These are phyloP conservation scores for Neurospora tetrasperma DNA, from an alignment of 495 filamentous ascomycete species.

Conservation along the genomic window DNA sequence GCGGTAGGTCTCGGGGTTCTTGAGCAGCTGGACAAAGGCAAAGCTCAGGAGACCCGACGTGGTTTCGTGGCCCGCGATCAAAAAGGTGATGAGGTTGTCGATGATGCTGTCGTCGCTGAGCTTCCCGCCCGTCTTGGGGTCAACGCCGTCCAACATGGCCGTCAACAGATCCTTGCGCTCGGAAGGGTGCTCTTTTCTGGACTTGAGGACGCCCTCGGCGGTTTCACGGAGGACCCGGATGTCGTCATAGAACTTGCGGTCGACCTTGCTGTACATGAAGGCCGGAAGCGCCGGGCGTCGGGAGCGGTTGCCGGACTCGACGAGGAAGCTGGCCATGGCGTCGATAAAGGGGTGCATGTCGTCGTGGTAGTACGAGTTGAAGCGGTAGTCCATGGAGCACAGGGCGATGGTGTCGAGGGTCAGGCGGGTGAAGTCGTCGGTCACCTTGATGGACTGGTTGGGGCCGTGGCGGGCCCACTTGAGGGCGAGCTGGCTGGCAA, in stretches of 20 bases:
- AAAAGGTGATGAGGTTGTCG: slow-evolving; percentile 65
- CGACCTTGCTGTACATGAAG: slow-evolving; percentile 40
- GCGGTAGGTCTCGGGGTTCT: slow-evolving; percentile 37
- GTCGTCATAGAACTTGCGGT: slow-evolving; percentile 47
- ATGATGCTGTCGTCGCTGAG: slow-evolving; percentile 52
- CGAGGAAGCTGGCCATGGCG: slow-evolving; percentile 52
- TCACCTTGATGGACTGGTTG: slow-evolving; percentile 42
- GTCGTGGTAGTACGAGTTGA: slow-evolving; percentile 65
- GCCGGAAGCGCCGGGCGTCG: slow-evolving; percentile 41
- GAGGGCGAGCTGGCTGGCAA: slow-evolving; percentile 56
- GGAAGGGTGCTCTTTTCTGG: slow-evolving; percentile 44
- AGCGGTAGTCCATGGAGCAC: slow-evolving; percentile 63
- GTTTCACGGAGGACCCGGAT: slow-evolving; percentile 45
- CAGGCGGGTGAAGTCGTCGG: slow-evolving; percentile 67
- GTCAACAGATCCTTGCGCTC: slow-evolving; percentile 60
- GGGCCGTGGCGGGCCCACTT: slow-evolving; percentile 65
- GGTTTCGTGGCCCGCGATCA: slow-evolving; percentile 68
- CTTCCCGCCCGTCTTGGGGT: slow-evolving; percentile 54
- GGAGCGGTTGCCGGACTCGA: slow-evolving; percentile 42
- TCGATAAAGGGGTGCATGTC: slow-evolving; percentile 56
- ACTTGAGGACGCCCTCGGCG: slow-evolving; percentile 48
- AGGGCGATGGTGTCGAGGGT: slow-evolving; percentile 65
- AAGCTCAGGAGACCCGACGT: slow-evolving; percentile 51
- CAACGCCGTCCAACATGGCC: slow-evolving; percentile 57
- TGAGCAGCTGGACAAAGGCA: slow-evolving; percentile 47